Conservation (phyloP, 306 rosid genomes). For the Quercus mongolica region DNA sequence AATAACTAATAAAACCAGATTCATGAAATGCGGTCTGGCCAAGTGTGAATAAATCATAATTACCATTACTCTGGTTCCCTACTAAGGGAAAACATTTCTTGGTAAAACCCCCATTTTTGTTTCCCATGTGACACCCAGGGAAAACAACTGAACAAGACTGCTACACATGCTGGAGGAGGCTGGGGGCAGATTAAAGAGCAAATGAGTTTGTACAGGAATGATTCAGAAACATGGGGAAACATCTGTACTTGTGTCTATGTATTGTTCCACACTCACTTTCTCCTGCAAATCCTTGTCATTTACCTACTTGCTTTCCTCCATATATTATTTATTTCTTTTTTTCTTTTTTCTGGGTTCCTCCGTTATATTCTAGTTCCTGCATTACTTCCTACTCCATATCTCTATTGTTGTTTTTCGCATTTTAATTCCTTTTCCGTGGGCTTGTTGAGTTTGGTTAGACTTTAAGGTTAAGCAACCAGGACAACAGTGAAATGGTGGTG, state of each 20-base stretch:
- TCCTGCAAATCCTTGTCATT: not conserved
- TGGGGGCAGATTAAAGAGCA: not conserved
- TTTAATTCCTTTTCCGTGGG: not conserved
- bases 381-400: not conserved
- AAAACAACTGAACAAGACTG: not conserved
- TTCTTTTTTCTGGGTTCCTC: too few relatives aligned
- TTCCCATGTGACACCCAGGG: not conserved
- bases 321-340: too few relatives aligned
- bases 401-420: not conserved
- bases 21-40: not conserved
- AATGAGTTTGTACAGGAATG: not conserved
- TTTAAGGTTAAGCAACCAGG: not conserved
- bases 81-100: not conserved
- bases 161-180: not conserved
- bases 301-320: not conserved
- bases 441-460: not conserved
- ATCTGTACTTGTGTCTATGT: not conserved
- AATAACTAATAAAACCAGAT: not conserved
- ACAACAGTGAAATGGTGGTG: too few relatives aligned
- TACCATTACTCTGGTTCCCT: not conserved
- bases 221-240: not conserved
- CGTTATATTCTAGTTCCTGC: not conserved
- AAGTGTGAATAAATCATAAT: not conserved
- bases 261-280: not conserved
- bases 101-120: conserved; percentile 1